phyloP scores from a whole-genome alignment of 2,329 filamentous ascomycete genomes.

The Sporothrix variecibatus region DNA sequence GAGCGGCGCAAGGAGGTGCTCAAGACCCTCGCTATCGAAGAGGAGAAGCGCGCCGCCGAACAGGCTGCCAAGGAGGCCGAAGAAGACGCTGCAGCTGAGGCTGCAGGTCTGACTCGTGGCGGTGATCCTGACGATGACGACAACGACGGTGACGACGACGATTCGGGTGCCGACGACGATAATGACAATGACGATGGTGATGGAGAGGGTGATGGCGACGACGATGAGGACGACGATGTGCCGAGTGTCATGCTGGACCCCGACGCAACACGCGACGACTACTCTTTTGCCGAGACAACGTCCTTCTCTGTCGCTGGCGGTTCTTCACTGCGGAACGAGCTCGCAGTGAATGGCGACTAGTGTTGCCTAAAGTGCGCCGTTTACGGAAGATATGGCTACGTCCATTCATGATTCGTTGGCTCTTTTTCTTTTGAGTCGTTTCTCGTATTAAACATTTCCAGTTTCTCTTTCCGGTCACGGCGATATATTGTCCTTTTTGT shows the following conservation, averaged over 20 bases:
- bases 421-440: neutral
- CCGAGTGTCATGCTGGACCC: conserved; percentile 25
- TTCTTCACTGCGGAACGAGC: conserved; percentile 29
- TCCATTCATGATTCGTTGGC: neutral
- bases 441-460: conserved; percentile 1
- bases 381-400: no score
- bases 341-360: conserved; percentile 25
- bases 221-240: conserved; percentile 27
- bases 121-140: conserved; percentile 19
- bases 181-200: conserved; percentile 4
- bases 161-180: conserved; percentile 15
- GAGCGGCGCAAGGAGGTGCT: conserved; percentile 59
- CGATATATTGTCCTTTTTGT: neutral
- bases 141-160: conserved; percentile 32
- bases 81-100: neutral
- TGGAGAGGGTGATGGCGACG: conserved; percentile 23
- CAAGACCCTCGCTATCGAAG: conserved; percentile 49
- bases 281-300: conserved; percentile 29
- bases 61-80: conserved; percentile 10
- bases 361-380: neutral
- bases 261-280: conserved; percentile 29
- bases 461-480: neutral
- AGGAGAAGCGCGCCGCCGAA: conserved; percentile 33
- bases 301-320: conserved; percentile 27
- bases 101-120: neutral